A percentile compares a stretch with the other conserved stretches of the same genome.
phyloP scores from a whole-genome alignment of 352 stramenopile genomes.

The Globisporangium mamillatum region DNA sequence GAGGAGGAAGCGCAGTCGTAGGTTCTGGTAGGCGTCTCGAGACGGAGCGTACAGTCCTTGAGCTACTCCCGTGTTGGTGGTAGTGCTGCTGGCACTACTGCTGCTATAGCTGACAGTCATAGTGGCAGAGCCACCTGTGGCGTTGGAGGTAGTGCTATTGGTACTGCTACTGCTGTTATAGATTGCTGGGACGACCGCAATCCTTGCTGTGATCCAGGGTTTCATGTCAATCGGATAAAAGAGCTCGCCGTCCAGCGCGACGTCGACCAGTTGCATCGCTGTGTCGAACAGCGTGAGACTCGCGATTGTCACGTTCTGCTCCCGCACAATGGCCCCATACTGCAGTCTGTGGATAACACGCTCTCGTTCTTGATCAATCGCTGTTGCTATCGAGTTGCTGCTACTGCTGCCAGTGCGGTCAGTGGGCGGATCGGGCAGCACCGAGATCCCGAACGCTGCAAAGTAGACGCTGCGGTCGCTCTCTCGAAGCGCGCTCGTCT shows the following conservation, averaged over 20 bases:
- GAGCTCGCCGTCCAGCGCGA: conserved; percentile 23
- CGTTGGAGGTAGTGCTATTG: not conserved
- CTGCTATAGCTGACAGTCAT: not conserved
- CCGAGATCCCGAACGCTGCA: conserved; percentile 25
- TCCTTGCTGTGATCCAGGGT: conserved; percentile 21
- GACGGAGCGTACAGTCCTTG: not conserved
- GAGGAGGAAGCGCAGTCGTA: conserved; percentile 30
- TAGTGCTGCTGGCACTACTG: not conserved
- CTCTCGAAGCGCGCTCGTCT: conserved; percentile 22
- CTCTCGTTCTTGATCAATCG: conserved; percentile 23
- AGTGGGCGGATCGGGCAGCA: conserved; percentile 10
- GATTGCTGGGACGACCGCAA: conserved; percentile 14
- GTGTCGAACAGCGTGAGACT: conserved; percentile 25
- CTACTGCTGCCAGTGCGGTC: not conserved
- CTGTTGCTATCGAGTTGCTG: not conserved
- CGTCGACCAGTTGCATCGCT: conserved; percentile 18
- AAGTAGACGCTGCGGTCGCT: conserved; percentile 17
- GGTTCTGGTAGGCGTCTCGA: conserved; percentile 21
- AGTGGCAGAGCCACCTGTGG: not conserved
- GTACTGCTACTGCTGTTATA: not conserved
- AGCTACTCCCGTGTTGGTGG: not conserved
- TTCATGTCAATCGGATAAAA: conserved; percentile 32
- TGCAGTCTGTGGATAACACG: conserved; percentile 19
- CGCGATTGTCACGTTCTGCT: conserved; percentile 18
- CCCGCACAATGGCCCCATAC: conserved; percentile 16